Percentiles rank a stretch among this genome's conserved stretches.
Evolutionary conservation across 805 yeast genomes (phyloP).

Genomic region (Nakazawaea holstii): DNA sequence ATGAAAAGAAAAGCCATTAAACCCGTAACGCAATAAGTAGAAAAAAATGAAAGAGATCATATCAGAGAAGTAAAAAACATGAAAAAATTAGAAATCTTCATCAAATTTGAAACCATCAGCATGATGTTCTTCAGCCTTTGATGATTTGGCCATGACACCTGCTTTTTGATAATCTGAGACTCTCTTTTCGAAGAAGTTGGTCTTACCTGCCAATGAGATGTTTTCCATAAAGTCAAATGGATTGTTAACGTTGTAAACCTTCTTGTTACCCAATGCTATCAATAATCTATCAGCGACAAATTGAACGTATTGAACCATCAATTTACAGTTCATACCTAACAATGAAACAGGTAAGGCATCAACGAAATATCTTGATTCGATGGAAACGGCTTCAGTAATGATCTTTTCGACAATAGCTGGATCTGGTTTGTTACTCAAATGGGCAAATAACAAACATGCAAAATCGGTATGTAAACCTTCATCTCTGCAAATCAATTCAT

Average conservation of each 20-base stretch:
- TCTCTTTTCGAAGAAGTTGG: slow-evolving; percentile 98
- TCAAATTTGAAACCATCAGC: slow-evolving; percentile 73
- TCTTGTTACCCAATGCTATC: slow-evolving; percentile 85
- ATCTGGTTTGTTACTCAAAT: slow-evolving; percentile 84
- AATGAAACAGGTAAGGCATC: slow-evolving; percentile 93
- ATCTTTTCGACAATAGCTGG: slow-evolving; percentile 74
- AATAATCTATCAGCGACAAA: slow-evolving; percentile 95
- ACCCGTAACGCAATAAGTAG: slow-evolving; percentile 4
- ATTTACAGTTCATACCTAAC: slow-evolving; percentile 88
- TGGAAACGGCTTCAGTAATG: slow-evolving; percentile 90
- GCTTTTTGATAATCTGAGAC: slow-evolving; percentile 99
- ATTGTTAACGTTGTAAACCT: slow-evolving; percentile 79
- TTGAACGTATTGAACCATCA: slow-evolving; percentile 98
- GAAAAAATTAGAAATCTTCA: slow-evolving; percentile 72
- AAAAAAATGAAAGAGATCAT: not conserved
- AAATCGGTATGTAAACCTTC: slow-evolving; percentile 99
- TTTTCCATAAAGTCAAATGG: slow-evolving; percentile 99
- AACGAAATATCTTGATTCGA: slow-evolving; percentile 90
- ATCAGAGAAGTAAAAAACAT: not conserved
- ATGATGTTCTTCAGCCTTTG: slow-evolving; percentile 37
- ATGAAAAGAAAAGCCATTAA: slow-evolving; percentile 1
- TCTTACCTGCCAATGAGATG: slow-evolving; percentile 96
- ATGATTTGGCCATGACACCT: slow-evolving; percentile 87
- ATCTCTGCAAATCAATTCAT: slow-evolving; percentile 96
- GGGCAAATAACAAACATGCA: slow-evolving; percentile 92